Percentiles rank a stretch among this genome's conserved stretches.
Conservation (phyloP, 805 yeast genomes). For the Kodamaea nitidulidarum region DNA sequence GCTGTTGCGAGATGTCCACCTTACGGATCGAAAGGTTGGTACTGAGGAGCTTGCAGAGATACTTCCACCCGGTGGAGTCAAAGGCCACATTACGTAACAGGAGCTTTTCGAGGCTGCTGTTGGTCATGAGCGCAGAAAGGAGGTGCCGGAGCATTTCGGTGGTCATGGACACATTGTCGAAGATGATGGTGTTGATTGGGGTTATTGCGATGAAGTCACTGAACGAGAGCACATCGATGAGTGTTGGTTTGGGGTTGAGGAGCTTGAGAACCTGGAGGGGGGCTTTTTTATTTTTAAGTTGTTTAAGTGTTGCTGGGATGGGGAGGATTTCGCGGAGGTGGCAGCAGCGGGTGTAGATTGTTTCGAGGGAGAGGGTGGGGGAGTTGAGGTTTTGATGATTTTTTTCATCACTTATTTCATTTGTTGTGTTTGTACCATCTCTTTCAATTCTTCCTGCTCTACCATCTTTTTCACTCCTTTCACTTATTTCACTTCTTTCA, state of each 20-base stretch:
- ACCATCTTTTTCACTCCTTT: too few species aligned
- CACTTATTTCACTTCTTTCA: too few species aligned
- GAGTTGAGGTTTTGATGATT: too few species aligned
- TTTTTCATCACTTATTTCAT: too few species aligned
- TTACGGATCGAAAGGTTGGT: slow-evolving; percentile 42
- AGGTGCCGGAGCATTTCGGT: slow-evolving; percentile 51
- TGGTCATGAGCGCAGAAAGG: slow-evolving; percentile 42
- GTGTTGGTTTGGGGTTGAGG: slow-evolving; percentile 55
- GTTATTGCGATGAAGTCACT: slow-evolving; percentile 55
- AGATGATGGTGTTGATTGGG: slow-evolving; percentile 51
- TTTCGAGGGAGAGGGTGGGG: slow-evolving; percentile 29
- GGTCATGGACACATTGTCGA: slow-evolving; percentile 54
- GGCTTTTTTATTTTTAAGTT: slow-evolving; percentile 46
- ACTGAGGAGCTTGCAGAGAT: slow-evolving; percentile 46
- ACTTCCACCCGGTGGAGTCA: slow-evolving; percentile 48
- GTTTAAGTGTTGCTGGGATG: slow-evolving; percentile 50
- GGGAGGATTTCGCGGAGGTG: slow-evolving; percentile 48
- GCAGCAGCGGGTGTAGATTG: slow-evolving; percentile 48
- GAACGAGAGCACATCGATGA: slow-evolving; percentile 54
- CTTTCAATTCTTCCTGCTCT: too few species aligned
- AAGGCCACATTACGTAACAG: slow-evolving; percentile 55
- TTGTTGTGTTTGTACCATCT: too few species aligned
- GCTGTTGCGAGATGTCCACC: slow-evolving; percentile 55
- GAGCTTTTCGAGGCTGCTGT: slow-evolving; percentile 45
- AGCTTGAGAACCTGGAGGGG: slow-evolving; percentile 54